Conservation (phyloP, 2,329 filamentous ascomycete species). For the Helicocarpus griseus region DNA sequence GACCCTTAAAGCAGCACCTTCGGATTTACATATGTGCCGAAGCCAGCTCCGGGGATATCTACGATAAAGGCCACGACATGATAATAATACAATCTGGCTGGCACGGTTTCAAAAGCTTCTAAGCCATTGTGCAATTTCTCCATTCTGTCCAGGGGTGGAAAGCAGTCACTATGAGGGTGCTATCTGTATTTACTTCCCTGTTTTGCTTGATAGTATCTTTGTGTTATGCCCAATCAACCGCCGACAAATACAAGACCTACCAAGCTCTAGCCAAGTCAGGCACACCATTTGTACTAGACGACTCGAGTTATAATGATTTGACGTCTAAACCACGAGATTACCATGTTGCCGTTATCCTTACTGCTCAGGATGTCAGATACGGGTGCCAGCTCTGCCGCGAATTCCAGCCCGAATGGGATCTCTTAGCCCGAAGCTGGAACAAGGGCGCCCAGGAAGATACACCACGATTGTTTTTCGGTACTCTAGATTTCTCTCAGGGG, state of each 20-base stretch:
- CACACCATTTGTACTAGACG: constrained; percentile 66
- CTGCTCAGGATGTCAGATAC: constrained; percentile 72
- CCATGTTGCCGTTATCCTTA: constrained; percentile 70
- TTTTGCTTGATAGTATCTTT: constrained; percentile 20
- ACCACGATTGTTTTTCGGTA: constrained; percentile 61
- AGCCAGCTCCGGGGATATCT: constrained; percentile 23
- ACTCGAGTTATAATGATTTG: constrained; percentile 63
- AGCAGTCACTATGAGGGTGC: constrained; percentile 24
- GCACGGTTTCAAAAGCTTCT: neutral
- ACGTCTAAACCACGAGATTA: constrained; percentile 76
- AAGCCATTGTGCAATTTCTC: neutral
- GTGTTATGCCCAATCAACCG: constrained; percentile 45
- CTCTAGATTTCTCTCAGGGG: constrained; percentile 79
- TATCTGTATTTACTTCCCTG: constrained; percentile 31
- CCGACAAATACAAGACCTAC: constrained; percentile 61
- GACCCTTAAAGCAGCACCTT: neutral
- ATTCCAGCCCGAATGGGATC: constrained; percentile 89
- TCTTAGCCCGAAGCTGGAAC: constrained; percentile 76
- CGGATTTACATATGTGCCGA: neutral
- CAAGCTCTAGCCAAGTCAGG: constrained; percentile 56
- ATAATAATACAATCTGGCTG: neutral
- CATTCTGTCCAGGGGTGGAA: neutral
- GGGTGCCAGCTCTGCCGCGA: constrained; percentile 79
- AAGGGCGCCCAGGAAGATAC: constrained; percentile 59
- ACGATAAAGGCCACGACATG: neutral